These are phyloP conservation scores for Lachancea fermentati DNA, from an alignment of 805 yeast species.

Conservation along the genomic window DNA sequence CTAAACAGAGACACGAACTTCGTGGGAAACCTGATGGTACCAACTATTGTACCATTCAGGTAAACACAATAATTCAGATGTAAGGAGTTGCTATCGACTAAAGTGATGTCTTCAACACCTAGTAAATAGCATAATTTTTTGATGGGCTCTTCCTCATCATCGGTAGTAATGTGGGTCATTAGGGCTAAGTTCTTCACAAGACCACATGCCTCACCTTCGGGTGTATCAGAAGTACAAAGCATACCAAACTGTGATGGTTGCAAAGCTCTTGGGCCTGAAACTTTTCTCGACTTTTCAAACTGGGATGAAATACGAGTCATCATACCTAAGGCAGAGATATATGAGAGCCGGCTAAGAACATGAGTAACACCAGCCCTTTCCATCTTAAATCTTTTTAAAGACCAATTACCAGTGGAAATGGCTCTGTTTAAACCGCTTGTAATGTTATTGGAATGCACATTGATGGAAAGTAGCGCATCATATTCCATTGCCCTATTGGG, in stretches of 20 bases:
- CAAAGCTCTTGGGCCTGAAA: constrained; percentile 96
- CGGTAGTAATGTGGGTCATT: constrained; percentile 98
- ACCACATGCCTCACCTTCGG: constrained; percentile 99
- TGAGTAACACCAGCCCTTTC: constrained; percentile 99
- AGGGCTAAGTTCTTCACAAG: constrained; percentile 92
- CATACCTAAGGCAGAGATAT: constrained; percentile 95
- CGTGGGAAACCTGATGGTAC: constrained; percentile 83
- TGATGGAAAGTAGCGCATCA: constrained; percentile 84
- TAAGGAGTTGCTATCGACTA: constrained; percentile 75
- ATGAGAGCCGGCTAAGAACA: constrained; percentile 84
- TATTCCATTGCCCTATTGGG: constrained; percentile 94
- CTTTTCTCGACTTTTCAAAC: constrained; percentile 95
- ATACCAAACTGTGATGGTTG: constrained; percentile 99
- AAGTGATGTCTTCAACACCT: constrained; percentile 84
- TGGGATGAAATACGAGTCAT: constrained; percentile 99
- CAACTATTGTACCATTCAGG: constrained; percentile 90
- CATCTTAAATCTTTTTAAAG: constrained; percentile 97
- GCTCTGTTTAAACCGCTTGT: constrained; percentile 94
- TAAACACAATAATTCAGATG: constrained; percentile 81
- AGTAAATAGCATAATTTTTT: constrained; percentile 66
- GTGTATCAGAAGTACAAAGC: constrained; percentile 98
- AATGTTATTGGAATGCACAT: constrained; percentile 87
- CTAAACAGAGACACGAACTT: constrained; percentile 77
- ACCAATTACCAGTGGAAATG: constrained; percentile 98
- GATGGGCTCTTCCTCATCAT: constrained; percentile 91